phyloP scores from a whole-genome alignment of 2,329 filamentous ascomycete species.

The Phoma sp. region DNA sequence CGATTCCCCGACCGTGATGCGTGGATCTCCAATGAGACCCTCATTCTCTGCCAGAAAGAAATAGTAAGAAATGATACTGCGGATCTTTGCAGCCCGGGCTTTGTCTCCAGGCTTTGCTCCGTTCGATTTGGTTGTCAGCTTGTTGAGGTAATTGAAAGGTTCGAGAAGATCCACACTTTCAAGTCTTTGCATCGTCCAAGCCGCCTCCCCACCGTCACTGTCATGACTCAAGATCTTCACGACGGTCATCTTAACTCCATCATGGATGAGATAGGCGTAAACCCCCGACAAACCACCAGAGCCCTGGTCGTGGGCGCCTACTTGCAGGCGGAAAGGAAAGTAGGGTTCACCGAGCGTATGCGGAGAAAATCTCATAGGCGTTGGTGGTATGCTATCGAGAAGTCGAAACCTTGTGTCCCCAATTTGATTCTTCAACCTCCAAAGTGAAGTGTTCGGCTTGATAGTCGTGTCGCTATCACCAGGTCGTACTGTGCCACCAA shows the following conservation, averaged over 20 bases:
- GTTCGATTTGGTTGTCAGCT: background rate
- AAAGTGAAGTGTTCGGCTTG: slow-evolving; percentile 4
- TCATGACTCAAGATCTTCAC: slow-evolving; percentile 4
- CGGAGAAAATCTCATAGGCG: background rate
- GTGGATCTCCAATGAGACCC: slow-evolving; percentile 10
- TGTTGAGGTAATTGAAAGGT: slow-evolving; percentile 7
- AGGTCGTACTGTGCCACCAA: background rate
- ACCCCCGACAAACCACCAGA: background rate
- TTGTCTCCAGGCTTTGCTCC: background rate
- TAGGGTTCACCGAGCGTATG: background rate
- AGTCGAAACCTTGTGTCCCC: background rate
- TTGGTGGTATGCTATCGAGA: background rate
- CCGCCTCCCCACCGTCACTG: background rate
- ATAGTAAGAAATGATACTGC: slow-evolving; percentile 17
- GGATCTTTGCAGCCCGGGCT: slow-evolving; percentile 11
- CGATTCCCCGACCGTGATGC: background rate
- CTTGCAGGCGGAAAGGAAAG: slow-evolving; percentile 6
- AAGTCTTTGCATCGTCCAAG: background rate
- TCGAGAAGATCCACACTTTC: background rate
- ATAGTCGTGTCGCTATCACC: background rate
- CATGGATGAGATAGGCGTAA: slow-evolving; percentile 2
- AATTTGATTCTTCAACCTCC: background rate
- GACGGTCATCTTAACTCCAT: background rate
- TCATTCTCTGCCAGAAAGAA: slow-evolving; percentile 21
- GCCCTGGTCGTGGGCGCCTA: background rate